phyloP scores from a whole-genome alignment of 1,284 basidiomycete species.

The Thelephora terrestris region DNA sequence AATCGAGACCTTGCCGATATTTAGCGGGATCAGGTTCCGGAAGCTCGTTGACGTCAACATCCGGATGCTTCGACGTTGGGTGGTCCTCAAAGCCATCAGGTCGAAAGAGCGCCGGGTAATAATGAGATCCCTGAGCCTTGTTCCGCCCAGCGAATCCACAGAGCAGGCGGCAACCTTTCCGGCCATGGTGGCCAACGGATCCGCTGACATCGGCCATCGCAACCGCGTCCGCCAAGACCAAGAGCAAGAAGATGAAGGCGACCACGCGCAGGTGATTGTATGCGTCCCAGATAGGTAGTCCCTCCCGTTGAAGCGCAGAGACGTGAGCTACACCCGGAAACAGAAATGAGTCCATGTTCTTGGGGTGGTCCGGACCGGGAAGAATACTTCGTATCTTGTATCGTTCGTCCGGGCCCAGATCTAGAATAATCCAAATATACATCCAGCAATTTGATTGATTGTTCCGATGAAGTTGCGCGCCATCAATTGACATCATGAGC shows the following conservation, averaged over 20 bases:
- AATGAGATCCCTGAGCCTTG: conserved; percentile 19
- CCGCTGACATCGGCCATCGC: too few relatives aligned
- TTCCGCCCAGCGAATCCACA: too few relatives aligned
- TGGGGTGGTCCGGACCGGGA: conserved; percentile 17
- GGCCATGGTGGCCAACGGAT: too few relatives aligned
- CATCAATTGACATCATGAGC: conserved; percentile 19
- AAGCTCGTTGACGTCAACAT: conserved; percentile 21
- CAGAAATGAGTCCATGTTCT: conserved; percentile 17
- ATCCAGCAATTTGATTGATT: too few relatives aligned
- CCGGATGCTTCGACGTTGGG: too few relatives aligned
- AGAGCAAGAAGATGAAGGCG: conserved; percentile 10
- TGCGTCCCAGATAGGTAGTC: conserved; percentile 14
- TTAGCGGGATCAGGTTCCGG: not conserved
- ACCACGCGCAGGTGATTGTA: not conserved
- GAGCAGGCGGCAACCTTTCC: too few relatives aligned
- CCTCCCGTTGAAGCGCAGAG: too few relatives aligned
- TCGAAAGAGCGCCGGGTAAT: conserved; percentile 22
- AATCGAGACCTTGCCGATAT: conserved; percentile 10
- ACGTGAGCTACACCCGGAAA: conserved; percentile 15
- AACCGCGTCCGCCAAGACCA: too few relatives aligned
- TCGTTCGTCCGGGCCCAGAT: conserved; percentile 10
- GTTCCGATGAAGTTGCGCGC: conserved; percentile 22
- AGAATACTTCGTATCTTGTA: conserved; percentile 19
- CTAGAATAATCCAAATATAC: too few relatives aligned
- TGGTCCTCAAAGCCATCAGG: conserved; percentile 20